Evolutionary conservation across 2,329 filamentous ascomycete species (phyloP).

Genomic region (Exophiala lecanii-corni): DNA sequence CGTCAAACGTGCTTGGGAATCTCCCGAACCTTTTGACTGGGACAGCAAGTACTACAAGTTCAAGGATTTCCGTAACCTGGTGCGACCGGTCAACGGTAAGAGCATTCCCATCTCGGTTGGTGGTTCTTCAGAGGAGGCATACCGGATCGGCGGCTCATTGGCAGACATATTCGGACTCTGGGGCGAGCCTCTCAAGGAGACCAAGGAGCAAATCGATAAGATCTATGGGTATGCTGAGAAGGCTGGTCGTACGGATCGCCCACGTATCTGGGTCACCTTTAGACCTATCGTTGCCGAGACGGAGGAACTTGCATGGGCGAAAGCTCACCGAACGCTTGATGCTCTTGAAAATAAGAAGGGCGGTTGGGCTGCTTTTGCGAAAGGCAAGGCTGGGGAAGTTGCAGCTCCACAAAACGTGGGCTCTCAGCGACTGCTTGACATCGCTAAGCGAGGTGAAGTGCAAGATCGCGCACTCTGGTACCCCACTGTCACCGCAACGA

Average conservation of each 20-base stretch:
- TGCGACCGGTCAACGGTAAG: conserved; percentile 58
- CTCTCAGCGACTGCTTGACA: conserved; percentile 55
- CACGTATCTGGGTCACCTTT: conserved; percentile 62
- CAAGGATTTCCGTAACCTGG: conserved; percentile 53
- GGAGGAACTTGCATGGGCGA: conserved; percentile 58
- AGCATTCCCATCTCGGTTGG: conserved; percentile 70
- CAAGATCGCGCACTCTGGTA: conserved; percentile 62
- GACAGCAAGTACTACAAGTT: conserved; percentile 57
- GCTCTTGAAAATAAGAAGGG: conserved; percentile 44
- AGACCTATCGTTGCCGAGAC: conserved; percentile 58
- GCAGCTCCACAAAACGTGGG: conserved; percentile 54
- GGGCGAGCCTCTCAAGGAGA: conserved; percentile 61
- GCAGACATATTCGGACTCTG: conserved; percentile 61
- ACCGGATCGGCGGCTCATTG: conserved; percentile 57
- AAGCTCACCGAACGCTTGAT: conserved; percentile 55
- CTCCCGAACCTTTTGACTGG: conserved; percentile 57
- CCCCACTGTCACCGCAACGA: conserved; percentile 58
- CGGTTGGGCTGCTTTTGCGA: conserved; percentile 19
- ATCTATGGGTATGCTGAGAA: conserved; percentile 57
- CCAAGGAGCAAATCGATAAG: conserved; percentile 57
- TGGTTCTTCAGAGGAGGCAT: conserved; percentile 71
- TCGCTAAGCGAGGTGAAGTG: conserved; percentile 49
- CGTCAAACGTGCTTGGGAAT: conserved; percentile 55
- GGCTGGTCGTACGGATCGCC: conserved; percentile 52
- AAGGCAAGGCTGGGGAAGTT: conserved; percentile 29